These are phyloP conservation scores for Exophiala aquamarina DNA, from an alignment of 2,329 filamentous ascomycete genomes.

Conservation along the genomic window DNA sequence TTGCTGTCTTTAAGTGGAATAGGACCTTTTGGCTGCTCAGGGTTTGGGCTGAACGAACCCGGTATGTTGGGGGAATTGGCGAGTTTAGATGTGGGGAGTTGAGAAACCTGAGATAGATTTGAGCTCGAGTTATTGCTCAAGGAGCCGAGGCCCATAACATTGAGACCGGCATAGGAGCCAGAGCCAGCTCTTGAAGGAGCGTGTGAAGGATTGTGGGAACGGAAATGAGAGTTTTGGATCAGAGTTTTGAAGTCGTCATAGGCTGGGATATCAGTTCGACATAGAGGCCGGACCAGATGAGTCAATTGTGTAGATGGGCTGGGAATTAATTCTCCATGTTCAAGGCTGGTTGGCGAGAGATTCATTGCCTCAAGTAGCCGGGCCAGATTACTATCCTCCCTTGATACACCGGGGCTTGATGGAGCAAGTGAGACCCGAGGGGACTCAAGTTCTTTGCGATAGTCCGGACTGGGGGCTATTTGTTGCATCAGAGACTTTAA, in stretches of 20 bases:
- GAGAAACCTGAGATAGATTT: conserved; percentile 60
- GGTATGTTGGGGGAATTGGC: conserved; percentile 53
- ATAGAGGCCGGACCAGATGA: conserved; percentile 77
- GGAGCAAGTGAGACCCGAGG: conserved; percentile 69
- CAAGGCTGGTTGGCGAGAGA: conserved; percentile 49
- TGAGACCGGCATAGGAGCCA: conserved; percentile 66
- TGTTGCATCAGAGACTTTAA: conserved; percentile 91
- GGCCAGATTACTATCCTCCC: conserved; percentile 55
- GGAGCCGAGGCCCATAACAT: conserved; percentile 54
- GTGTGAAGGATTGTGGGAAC: conserved; percentile 29
- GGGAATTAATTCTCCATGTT: conserved; percentile 55
- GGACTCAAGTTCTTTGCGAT: conserved; percentile 67
- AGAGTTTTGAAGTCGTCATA: conserved; percentile 85
- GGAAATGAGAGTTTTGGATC: conserved; percentile 60
- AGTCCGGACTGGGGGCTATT: conserved; percentile 59
- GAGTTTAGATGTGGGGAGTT: conserved; percentile 61
- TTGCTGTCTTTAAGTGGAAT: conserved; percentile 78
- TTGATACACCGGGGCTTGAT: conserved; percentile 69
- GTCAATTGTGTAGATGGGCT: conserved; percentile 72
- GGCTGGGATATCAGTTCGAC: conserved; percentile 76
- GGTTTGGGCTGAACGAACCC: conserved; percentile 41
- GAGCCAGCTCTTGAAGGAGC: conserved; percentile 66
- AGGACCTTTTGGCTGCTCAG: conserved; percentile 31
- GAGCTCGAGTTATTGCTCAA: conserved; percentile 36
- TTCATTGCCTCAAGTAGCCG: conserved; percentile 62